Conservation (phyloP, 2,329 filamentous ascomycete species). For the Trichoderma afroharzianum region DNA sequence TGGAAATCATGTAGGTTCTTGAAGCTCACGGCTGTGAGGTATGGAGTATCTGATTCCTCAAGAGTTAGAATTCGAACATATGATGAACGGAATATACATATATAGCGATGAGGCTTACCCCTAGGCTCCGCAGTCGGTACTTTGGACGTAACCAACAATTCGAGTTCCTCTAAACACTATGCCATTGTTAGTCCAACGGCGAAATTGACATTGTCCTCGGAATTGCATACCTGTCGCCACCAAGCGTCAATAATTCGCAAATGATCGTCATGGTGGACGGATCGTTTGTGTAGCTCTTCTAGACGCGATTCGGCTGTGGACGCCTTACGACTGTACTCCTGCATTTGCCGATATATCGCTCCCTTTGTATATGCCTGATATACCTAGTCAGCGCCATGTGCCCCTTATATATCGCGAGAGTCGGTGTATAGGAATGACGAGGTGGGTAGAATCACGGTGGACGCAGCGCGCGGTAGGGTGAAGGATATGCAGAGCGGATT, state of each 20-base stretch:
- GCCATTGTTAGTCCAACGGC: background rate
- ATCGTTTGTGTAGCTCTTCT: conserved; percentile 73
- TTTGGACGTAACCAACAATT: conserved; percentile 52
- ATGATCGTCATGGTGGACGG: conserved; percentile 86
- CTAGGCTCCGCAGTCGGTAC: conserved; percentile 29
- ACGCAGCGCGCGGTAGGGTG: conserved; percentile 16
- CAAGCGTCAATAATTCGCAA: conserved; percentile 85
- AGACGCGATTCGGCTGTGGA: conserved; percentile 75
- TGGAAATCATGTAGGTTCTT: conserved; percentile 70
- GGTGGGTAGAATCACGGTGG: conserved; percentile 13
- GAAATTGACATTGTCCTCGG: background rate
- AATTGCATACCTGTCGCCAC: conserved; percentile 76
- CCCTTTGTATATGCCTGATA: conserved; percentile 62
- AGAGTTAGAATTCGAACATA: background rate
- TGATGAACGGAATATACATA: background rate
- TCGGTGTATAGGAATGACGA: conserved; percentile 12
- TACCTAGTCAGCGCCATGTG: conserved; percentile 16
- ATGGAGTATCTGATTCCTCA: conserved; percentile 44
- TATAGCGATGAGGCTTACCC: background rate
- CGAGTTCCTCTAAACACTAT: conserved; percentile 62
- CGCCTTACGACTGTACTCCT: conserved; percentile 93
- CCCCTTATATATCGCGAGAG: background rate
- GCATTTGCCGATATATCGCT: conserved; percentile 95
- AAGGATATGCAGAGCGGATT: conserved; percentile 17
- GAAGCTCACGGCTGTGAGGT: conserved; percentile 58